Conservation (phyloP, 2,329 filamentous ascomycete genomes). For the Botrytis medusae region DNA sequence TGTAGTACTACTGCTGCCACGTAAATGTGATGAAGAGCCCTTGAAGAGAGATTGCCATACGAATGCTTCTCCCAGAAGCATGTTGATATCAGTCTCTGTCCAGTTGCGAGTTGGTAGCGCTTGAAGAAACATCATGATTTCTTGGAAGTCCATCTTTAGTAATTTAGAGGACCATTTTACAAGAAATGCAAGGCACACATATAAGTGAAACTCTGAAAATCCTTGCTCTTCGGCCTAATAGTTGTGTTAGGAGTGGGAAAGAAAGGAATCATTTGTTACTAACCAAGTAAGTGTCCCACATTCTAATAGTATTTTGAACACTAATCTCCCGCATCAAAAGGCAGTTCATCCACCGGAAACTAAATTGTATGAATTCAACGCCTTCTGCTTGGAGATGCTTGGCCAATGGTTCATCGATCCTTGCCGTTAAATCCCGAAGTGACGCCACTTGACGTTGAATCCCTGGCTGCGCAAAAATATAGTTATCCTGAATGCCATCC, state of each 20-base stretch:
- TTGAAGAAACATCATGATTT: constrained; percentile 99
- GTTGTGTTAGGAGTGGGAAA: constrained; percentile 9
- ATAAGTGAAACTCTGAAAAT: constrained; percentile 97
- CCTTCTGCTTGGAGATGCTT: constrained; percentile 88
- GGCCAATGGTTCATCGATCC: constrained; percentile 81
- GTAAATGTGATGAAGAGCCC: constrained; percentile 86
- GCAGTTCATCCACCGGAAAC: constrained; percentile 99
- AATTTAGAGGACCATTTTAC: constrained; percentile 98
- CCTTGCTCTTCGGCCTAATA: constrained; percentile 91
- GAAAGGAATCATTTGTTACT: constrained; percentile 38
- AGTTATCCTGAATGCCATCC: constrained; percentile 99
- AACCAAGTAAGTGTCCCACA: constrained; percentile 99
- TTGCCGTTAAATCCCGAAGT: constrained; percentile 82
- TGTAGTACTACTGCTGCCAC: constrained; percentile 46
- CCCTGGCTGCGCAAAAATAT: constrained; percentile 95
- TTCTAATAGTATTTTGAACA: constrained; percentile 92
- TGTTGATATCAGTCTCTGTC: constrained; percentile 98
- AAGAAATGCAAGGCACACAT: constrained; percentile 95
- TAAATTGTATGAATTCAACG: constrained; percentile 98
- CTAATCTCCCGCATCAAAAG: constrained; percentile 96
- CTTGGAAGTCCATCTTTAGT: constrained; percentile 95
- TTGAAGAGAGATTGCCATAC: constrained; percentile 99
- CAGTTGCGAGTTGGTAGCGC: constrained; percentile 87
- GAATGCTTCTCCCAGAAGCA: constrained; percentile 92
- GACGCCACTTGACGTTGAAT: constrained; percentile 93